Percentiles rank a stretch among this genome's conserved stretches.
phyloP scores from a whole-genome alignment of 225 moss, liverwort and hornwort species.

The Antitrichia curtipendula region DNA sequence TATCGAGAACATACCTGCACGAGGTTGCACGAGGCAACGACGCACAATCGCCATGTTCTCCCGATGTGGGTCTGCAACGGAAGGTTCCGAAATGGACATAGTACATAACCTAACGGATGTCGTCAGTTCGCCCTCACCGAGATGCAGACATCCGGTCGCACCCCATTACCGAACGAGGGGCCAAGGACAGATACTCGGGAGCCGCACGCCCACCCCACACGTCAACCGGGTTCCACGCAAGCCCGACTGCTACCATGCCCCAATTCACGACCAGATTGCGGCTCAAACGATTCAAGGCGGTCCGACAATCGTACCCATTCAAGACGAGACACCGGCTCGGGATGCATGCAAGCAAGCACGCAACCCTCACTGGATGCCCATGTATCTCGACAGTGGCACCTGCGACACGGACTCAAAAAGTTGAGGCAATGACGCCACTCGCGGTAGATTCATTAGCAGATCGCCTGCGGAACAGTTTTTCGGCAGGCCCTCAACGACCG shows the following conservation, averaged over 20 bases:
- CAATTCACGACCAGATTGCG: background rate
- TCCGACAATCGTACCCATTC: background rate
- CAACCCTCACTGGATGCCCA: slow-evolving; percentile 38
- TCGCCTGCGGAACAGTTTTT: slow-evolving; percentile 67
- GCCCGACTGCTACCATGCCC: background rate
- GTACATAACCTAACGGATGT: background rate
- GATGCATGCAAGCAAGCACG: background rate
- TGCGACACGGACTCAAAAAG: slow-evolving; percentile 66
- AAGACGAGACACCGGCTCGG: background rate
- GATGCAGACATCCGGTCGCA: background rate
- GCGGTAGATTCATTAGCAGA: slow-evolving; percentile 76
- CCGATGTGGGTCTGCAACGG: background rate
- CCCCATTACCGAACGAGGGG: too few species aligned
- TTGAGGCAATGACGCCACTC: slow-evolving; percentile 80
- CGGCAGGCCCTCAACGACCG: slow-evolving; percentile 39
- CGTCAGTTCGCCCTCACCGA: background rate
- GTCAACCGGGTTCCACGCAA: background rate
- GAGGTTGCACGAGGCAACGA: background rate
- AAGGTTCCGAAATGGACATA: background rate
- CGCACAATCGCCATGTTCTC: background rate
- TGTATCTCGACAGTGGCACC: slow-evolving; percentile 39
- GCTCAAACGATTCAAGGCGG: background rate
- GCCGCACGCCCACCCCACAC: background rate
- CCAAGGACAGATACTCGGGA: background rate
- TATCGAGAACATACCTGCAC: background rate